A percentile compares a stretch with the other conserved stretches of the same genome.
Evolutionary conservation across 2,329 filamentous ascomycete species (phyloP).

Genomic region (Fusarium sp.): DNA sequence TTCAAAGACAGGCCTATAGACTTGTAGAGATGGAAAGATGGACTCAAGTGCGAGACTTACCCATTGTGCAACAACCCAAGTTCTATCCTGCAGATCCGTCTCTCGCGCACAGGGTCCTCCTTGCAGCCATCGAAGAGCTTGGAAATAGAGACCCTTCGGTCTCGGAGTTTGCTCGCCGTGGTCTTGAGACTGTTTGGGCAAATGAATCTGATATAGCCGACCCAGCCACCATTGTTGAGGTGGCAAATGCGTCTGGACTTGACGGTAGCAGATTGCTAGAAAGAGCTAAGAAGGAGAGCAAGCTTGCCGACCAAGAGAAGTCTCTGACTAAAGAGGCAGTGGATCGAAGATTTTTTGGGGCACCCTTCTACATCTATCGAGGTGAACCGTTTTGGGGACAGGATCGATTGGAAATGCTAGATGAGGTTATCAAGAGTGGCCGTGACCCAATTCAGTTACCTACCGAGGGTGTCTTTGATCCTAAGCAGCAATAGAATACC

Average conservation of each 20-base stretch:
- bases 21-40: constrained; percentile 36
- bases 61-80: neutral
- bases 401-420: constrained; percentile 1
- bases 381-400: constrained; percentile 4
- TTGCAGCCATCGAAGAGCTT: neutral
- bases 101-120: neutral
- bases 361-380: neutral
- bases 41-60: neutral
- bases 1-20: constrained; percentile 52
- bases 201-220: constrained; percentile 5
- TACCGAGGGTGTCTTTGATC: neutral
- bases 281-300: neutral
- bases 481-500: neutral
- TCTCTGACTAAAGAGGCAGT: neutral
- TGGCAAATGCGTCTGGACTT: neutral
- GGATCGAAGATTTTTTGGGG: neutral
- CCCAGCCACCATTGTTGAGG: neutral
- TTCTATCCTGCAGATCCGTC: neutral
- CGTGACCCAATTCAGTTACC: neutral
- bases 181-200: constrained; percentile 4
- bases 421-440: constrained; percentile 2
- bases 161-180: constrained; percentile 23
- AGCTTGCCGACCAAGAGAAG: neutral
- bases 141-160: constrained; percentile 18
- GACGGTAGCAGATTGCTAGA: neutral